Conservation (phyloP, 1,284 basidiomycete genomes). For the Rhodotorula sp. region DNA sequence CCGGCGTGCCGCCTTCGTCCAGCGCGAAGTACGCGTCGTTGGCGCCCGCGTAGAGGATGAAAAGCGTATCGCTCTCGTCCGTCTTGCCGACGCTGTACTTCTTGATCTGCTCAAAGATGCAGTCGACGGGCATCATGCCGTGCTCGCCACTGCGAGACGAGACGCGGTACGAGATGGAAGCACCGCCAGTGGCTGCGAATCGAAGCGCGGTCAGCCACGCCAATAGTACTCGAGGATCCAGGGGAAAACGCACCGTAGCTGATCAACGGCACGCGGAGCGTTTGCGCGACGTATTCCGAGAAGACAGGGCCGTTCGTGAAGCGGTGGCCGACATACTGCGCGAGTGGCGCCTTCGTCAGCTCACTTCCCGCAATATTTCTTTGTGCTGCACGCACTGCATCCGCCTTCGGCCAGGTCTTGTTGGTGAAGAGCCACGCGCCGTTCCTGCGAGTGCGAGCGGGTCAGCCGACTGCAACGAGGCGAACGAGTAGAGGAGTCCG, state of each 20-base stretch:
- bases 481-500: too few relatives aligned
- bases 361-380: background rate
- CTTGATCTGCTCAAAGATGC: slow-evolving; percentile 26
- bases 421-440: slow-evolving; percentile 31
- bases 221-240: too few relatives aligned
- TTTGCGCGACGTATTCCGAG: slow-evolving; percentile 22
- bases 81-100: slow-evolving; percentile 26
- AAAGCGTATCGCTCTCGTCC: slow-evolving; percentile 24
- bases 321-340: slow-evolving; percentile 28
- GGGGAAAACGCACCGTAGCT: slow-evolving; percentile 3
- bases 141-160: slow-evolving; percentile 17
- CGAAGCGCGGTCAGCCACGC: too few relatives aligned
- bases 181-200: slow-evolving; percentile 19
- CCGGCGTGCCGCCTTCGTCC: slow-evolving; percentile 8
- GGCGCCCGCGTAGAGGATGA: slow-evolving; percentile 26
- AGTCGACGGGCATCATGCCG: slow-evolving; percentile 26
- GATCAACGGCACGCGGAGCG: slow-evolving; percentile 15
- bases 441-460: background rate
- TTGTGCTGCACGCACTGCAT: background rate
- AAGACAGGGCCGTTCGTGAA: slow-evolving; percentile 27
- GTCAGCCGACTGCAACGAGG: background rate
- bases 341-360: background rate
- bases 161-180: slow-evolving; percentile 21
- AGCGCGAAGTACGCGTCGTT: slow-evolving; percentile 27
- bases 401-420: slow-evolving; percentile 19